A percentile compares a stretch with the other conserved stretches of the same genome.
These are phyloP conservation scores for Madurella mycetomatis DNA, from an alignment of 2,329 filamentous ascomycete species.

Conservation along the genomic window DNA sequence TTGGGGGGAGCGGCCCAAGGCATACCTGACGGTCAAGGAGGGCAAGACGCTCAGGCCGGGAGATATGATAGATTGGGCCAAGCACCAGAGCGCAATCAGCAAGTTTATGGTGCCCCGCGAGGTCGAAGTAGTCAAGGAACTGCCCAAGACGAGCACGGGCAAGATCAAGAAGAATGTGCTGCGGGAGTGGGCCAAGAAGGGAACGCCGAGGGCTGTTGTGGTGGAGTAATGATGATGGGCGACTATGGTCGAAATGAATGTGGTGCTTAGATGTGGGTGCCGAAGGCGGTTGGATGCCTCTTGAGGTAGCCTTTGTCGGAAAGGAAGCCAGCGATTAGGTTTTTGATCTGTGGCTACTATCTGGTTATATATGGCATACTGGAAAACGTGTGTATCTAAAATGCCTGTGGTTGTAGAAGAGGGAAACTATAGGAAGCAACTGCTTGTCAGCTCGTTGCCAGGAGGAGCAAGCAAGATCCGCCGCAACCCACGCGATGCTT, in stretches of 20 bases:
- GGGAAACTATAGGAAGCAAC: no score
- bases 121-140: conserved; percentile 73
- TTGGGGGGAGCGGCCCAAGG: conserved; percentile 96
- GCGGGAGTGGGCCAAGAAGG: conserved; percentile 71
- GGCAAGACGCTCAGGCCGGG: conserved; percentile 46
- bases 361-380: no score
- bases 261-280: background rate
- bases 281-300: no score
- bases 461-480: no score
- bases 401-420: no score
- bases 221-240: conserved; percentile 3
- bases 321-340: no score
- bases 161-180: conserved; percentile 96
- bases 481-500: no score
- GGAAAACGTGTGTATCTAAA: no score
- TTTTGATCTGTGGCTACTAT: no score
- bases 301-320: no score
- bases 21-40: conserved; percentile 76
- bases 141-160: conserved; percentile 95
- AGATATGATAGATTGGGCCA: conserved; percentile 83
- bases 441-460: no score
- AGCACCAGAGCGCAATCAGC: conserved; percentile 72
- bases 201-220: conserved; percentile 19
- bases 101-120: conserved; percentile 80
- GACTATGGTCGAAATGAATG: background rate